Base-by-base conservation (phyloP, 2,329 filamentous ascomycete genomes). In the Calycina marina region DNA sequence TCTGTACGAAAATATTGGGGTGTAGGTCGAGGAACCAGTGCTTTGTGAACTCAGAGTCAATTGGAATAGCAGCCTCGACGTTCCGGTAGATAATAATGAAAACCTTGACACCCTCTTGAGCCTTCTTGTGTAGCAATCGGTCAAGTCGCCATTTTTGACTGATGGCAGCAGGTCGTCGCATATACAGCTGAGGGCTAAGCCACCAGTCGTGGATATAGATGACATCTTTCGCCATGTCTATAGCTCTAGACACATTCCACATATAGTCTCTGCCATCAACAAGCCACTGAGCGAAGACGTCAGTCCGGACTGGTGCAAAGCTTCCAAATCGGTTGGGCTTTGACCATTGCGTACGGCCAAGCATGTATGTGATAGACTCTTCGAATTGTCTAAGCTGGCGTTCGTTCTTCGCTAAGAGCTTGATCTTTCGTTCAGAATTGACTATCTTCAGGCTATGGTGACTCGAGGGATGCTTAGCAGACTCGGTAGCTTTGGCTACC, bases 171-270 rank as follows among this genome's bases (percentile, higher is more conserved):
- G 90, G 90, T 36, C 90, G 72, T 38, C 90, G 73, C 75, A 96
- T 77, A 59, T 98, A 98, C 27, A 98, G 61, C 56, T 98, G 88
- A 1, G 90, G 90, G 46, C 83, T 94, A 25, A 98, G 61, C 90
- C 90, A 98, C 90, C 90, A 98, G 56, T 96, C 90, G 54, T 98
- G 90, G 40, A 98, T 96, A 56, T 96, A 96, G 46, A 98, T 88
- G 40, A 96, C 88, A 59, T 96, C 90, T 48, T 83, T 83, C 6
- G 90, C 90, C 74, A 94, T 93, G 52, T 84, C 90, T 48, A 98
- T 92, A 9, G 90, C 90, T 42, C 88, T 73, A 8, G 88, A 96
- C 5, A 96, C 85, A 53, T 94, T 93, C 90, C 90, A 98, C 88
- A 96, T 96, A 62, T 96, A 92, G 54, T 98, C 90, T 44, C 90